Conservation (phyloP, 2,329 filamentous ascomycete species). For the Fusarium sp. region DNA sequence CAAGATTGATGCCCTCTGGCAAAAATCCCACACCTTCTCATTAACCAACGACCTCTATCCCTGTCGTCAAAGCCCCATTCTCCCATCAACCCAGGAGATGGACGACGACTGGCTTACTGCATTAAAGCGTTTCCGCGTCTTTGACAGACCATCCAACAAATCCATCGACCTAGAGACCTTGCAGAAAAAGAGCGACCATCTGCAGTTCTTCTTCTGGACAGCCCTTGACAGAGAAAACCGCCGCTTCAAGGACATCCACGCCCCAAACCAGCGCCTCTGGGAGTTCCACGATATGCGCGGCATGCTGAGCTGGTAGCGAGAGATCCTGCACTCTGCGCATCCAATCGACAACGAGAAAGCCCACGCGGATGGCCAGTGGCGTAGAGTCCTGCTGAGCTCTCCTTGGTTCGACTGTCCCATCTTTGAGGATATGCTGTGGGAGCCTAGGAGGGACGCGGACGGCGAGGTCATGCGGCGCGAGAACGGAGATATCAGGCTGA, state of each 20-base stretch:
- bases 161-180: neutral
- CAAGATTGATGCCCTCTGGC: neutral
- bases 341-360: constrained; percentile 33
- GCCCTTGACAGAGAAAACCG: constrained; percentile 37
- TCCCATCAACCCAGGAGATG: neutral
- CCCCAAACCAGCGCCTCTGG: constrained; percentile 3
- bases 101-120: constrained; percentile 12
- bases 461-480: constrained; percentile 14
- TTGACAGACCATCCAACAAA: neutral
- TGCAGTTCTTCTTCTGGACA: constrained; percentile 44
- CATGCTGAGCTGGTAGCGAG: constrained; percentile 47
- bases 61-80: constrained; percentile 1
- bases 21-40: neutral
- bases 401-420: constrained; percentile 47
- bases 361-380: constrained; percentile 44
- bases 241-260: neutral
- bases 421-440: constrained; percentile 30
- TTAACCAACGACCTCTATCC: constrained; percentile 1
- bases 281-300: constrained; percentile 2
- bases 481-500: neutral
- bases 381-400: constrained; percentile 31
- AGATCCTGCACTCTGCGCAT: constrained; percentile 31
- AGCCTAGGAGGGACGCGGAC: constrained; percentile 1
- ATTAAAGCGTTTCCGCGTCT: neutral
- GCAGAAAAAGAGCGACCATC: constrained; percentile 17